Conservation (phyloP, 495 filamentous ascomycete species). For the Xylaria nigripes region DNA sequence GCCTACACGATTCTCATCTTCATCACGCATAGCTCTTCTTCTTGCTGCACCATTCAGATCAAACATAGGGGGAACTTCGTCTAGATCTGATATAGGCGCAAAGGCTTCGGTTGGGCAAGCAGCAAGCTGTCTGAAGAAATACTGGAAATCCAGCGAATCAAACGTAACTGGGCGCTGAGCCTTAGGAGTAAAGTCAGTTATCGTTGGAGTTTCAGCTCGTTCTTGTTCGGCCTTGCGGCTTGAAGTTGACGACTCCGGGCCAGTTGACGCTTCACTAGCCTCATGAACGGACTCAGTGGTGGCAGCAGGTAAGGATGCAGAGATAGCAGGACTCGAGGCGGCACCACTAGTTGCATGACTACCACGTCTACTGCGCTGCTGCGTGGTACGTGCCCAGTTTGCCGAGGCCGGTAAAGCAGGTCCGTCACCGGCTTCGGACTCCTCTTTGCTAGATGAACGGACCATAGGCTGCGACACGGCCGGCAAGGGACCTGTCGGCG, state of each 20-base stretch:
- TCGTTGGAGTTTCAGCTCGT: slow-evolving; percentile 10
- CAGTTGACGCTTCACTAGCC: slow-evolving; percentile 22
- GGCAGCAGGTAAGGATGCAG: slow-evolving; percentile 49
- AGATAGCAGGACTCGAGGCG: slow-evolving; percentile 69
- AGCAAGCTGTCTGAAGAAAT: slow-evolving; percentile 29
- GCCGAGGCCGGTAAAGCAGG: slow-evolving; percentile 87
- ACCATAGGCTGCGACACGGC: slow-evolving; percentile 63
- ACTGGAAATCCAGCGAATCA: slow-evolving; percentile 15
- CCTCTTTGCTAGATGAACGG: slow-evolving; percentile 69
- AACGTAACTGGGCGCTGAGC: background rate
- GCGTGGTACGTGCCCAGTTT: slow-evolving; percentile 81
- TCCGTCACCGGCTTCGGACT: slow-evolving; percentile 59
- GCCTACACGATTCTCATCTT: slow-evolving; percentile 54
- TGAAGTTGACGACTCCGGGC: slow-evolving; percentile 14
- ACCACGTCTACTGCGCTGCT: slow-evolving; percentile 59
- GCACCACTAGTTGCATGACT: slow-evolving; percentile 73
- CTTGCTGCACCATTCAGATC: slow-evolving; percentile 69
- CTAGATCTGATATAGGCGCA: slow-evolving; percentile 15
- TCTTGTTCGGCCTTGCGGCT: slow-evolving; percentile 22
- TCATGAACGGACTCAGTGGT: slow-evolving; percentile 37
- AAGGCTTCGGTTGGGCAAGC: slow-evolving; percentile 23
- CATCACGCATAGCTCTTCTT: slow-evolving; percentile 62
- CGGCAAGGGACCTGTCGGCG: slow-evolving; percentile 39
- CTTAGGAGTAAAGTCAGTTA: slow-evolving; percentile 1
- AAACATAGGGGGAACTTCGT: slow-evolving; percentile 63